Evolutionary conservation across 495 filamentous ascomycete genomes (phyloP).

Genomic region (Sordaria brevicollis): DNA sequence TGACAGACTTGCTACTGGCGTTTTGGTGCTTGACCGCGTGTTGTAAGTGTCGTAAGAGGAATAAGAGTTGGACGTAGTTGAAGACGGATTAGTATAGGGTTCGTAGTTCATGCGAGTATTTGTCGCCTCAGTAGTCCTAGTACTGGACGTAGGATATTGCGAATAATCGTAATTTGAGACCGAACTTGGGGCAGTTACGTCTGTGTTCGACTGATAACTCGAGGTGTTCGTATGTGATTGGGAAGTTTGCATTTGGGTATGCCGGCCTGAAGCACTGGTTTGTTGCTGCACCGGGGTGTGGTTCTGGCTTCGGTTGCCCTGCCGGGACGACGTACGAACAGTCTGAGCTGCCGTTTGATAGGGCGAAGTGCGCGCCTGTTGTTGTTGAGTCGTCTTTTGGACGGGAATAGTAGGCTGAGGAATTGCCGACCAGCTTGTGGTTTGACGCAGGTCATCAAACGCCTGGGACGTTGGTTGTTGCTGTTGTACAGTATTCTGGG

Average conservation of each 20-base stretch:
- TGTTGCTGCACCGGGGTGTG: constrained; percentile 10
- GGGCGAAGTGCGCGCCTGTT: constrained; percentile 9
- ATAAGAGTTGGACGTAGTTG: constrained; percentile 10
- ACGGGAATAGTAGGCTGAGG: constrained; percentile 4
- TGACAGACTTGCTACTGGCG: constrained; percentile 4
- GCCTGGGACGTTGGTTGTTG: constrained; percentile 1
- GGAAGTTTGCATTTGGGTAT: not conserved
- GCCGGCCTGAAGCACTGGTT: constrained; percentile 1
- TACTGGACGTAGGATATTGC: constrained; percentile 8
- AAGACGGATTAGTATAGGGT: constrained; percentile 9
- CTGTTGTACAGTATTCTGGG: not conserved
- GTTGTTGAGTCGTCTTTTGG: not conserved
- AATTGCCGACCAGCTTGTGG: constrained; percentile 8
- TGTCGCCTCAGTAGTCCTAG: constrained; percentile 7
- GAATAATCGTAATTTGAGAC: constrained; percentile 12
- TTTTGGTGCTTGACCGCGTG: constrained; percentile 4
- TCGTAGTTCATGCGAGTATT: constrained; percentile 15
- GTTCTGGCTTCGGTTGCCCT: constrained; percentile 11
- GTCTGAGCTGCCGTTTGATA: constrained; percentile 10
- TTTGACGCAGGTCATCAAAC: constrained; percentile 15
- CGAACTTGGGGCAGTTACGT: constrained; percentile 5
- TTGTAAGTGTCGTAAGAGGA: constrained; percentile 17
- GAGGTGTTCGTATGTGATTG: constrained; percentile 5
- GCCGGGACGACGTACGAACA: constrained; percentile 13
- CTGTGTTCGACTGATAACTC: not conserved